Evolutionary conservation across 371 early-diverging fungal genomes (phyloP).

Genomic region (Dinochytrium kinnereticum): DNA sequence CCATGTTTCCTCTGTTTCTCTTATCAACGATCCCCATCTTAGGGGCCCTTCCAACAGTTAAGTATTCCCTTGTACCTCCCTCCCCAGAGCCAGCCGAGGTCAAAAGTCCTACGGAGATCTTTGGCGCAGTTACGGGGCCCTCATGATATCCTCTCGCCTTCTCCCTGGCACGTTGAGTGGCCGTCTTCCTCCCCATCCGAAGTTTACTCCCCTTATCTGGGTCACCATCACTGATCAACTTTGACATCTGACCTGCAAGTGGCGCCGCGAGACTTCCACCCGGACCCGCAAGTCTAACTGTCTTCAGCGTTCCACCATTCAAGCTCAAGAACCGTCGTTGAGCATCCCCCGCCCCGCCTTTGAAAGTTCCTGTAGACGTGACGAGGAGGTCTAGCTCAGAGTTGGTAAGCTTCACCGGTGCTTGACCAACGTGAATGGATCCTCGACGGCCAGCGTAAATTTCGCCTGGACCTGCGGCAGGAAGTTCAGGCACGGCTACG

Average conservation of each 20-base stretch:
- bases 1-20: slow-evolving; percentile 1
- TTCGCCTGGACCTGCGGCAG: slow-evolving; percentile 19
- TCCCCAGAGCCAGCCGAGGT: background rate
- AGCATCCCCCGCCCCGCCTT: slow-evolving; percentile 37
- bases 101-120: slow-evolving; percentile 12
- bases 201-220: background rate
- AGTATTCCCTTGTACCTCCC: background rate
- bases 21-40: slow-evolving; percentile 9
- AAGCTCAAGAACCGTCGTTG: slow-evolving; percentile 36
- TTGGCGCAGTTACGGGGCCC: slow-evolving; percentile 5
- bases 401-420: slow-evolving; percentile 25
- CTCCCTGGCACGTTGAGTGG: slow-evolving; percentile 7
- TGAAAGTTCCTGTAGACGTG: slow-evolving; percentile 33
- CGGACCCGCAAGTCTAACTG: slow-evolving; percentile 25
- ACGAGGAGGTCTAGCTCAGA: slow-evolving; percentile 44
- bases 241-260: slow-evolving; percentile 15
- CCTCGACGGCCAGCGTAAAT: slow-evolving; percentile 29
- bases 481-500: background rate
- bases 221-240: background rate
- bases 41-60: slow-evolving; percentile 19
- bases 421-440: slow-evolving; percentile 30
- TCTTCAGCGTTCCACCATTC: background rate
- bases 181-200: slow-evolving; percentile 18
- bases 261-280: slow-evolving; percentile 10
- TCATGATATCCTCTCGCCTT: slow-evolving; percentile 5